phyloP scores from a whole-genome alignment of 106 monocot genomes.

The Dioscorea dumetorum region DNA sequence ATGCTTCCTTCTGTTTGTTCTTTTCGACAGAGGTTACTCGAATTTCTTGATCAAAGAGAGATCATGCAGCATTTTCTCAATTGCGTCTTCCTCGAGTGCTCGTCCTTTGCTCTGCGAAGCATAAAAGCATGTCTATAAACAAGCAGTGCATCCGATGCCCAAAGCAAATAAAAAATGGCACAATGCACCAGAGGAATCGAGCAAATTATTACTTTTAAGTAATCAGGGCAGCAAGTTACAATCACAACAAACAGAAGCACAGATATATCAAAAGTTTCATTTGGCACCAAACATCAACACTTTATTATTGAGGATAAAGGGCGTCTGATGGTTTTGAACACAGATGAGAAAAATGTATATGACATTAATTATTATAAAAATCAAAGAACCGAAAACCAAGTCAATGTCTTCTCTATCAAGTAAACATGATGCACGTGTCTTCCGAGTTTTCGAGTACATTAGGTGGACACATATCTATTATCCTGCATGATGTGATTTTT shows the following conservation, averaged over 20 bases:
- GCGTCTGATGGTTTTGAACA: no score
- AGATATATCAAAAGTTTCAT: background rate
- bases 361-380: no score
- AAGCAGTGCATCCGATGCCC: background rate
- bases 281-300: background rate
- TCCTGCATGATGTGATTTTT: no score
- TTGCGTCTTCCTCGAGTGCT: slow-evolving; percentile 51
- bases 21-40: slow-evolving; percentile 21
- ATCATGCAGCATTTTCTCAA: slow-evolving; percentile 72
- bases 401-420: no score
- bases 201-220: background rate
- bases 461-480: no score
- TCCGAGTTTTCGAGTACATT: no score
- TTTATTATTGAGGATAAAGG: no score
- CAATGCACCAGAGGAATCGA: background rate
- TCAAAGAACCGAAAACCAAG: no score
- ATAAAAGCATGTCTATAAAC: background rate
- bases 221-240: background rate
- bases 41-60: slow-evolving; percentile 74
- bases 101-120: slow-evolving; percentile 46
- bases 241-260: background rate
- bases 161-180: background rate
- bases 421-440: no score
- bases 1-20: no score
- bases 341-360: no score